Conservation (phyloP, 1,284 basidiomycete genomes). For the Ganoderma lingzhi region DNA sequence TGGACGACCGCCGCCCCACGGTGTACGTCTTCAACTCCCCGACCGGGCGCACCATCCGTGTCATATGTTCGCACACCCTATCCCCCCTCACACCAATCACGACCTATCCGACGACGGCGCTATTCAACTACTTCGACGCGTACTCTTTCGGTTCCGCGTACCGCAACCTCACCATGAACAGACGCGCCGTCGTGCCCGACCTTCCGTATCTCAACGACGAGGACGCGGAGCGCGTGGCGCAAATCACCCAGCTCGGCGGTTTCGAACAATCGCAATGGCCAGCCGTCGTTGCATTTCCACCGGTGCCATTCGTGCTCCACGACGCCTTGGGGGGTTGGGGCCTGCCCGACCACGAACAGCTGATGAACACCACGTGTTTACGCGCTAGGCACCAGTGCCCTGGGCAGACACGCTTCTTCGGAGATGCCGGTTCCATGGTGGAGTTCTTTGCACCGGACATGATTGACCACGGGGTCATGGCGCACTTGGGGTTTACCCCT, state of each 20-base stretch:
- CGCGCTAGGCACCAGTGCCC: not conserved
- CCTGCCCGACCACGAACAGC: not conserved
- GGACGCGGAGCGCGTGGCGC: not conserved
- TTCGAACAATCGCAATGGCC: not conserved
- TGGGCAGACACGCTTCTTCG: not conserved
- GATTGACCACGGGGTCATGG: not conserved
- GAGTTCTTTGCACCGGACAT: not conserved
- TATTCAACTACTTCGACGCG: not conserved
- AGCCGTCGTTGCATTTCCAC: not conserved
- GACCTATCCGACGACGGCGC: not conserved
- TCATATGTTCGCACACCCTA: not conserved
- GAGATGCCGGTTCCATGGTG: not conserved
- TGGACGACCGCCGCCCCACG: too few relatives aligned
- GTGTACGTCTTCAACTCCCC: too few relatives aligned
- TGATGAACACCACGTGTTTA: not conserved
- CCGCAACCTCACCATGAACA: not conserved
- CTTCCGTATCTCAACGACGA: too few relatives aligned
- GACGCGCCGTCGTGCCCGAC: not conserved
- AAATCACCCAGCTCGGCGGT: not conserved
- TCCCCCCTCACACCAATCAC: not conserved
- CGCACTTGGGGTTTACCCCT: not conserved
- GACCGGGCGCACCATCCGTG: not conserved
- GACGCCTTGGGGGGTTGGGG: not conserved
- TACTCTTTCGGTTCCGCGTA: not conserved
- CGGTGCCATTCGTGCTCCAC: not conserved